These are phyloP conservation scores for Quambalaria eucalypti DNA, from an alignment of 1,284 basidiomycete genomes.

Conservation along the genomic window DNA sequence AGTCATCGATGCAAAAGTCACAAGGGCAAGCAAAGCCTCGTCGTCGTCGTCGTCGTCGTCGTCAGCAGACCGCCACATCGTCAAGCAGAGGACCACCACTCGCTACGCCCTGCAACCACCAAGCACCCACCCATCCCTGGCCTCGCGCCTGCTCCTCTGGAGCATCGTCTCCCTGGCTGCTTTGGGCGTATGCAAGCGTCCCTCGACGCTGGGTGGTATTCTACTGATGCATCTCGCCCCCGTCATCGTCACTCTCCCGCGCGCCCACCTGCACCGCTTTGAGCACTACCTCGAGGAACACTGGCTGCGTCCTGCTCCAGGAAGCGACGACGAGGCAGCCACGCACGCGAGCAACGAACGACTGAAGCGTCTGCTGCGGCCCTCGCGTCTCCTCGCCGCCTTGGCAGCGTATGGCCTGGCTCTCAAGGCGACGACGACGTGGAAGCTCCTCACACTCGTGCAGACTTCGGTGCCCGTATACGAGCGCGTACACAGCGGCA, in stretches of 20 bases:
- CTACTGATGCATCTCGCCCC: conserved; percentile 59
- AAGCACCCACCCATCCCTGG: neutral
- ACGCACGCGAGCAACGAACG: neutral
- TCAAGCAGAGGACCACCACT: neutral
- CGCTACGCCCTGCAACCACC: neutral
- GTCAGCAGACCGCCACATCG: too few relatives aligned
- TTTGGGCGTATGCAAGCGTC: conserved; percentile 50
- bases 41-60: neutral
- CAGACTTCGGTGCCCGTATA: neutral
- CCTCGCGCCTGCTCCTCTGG: conserved; percentile 1
- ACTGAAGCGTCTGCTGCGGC: neutral
- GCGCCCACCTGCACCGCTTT: neutral
- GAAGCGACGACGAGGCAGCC: neutral
- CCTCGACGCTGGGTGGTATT: conserved; percentile 55
- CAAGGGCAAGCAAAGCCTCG: neutral
- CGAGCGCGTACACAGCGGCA: neutral
- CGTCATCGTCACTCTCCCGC: conserved; percentile 53
- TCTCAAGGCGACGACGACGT: neutral
- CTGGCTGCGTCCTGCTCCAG: neutral
- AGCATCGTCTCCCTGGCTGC: neutral
- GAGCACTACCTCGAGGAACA: neutral
- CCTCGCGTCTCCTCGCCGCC: neutral
- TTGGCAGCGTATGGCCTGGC: neutral
- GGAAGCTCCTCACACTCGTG: neutral
- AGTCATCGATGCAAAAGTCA: neutral